Conservation (phyloP, 2,329 filamentous ascomycete genomes). For the Dactylonectria macrodidyma region DNA sequence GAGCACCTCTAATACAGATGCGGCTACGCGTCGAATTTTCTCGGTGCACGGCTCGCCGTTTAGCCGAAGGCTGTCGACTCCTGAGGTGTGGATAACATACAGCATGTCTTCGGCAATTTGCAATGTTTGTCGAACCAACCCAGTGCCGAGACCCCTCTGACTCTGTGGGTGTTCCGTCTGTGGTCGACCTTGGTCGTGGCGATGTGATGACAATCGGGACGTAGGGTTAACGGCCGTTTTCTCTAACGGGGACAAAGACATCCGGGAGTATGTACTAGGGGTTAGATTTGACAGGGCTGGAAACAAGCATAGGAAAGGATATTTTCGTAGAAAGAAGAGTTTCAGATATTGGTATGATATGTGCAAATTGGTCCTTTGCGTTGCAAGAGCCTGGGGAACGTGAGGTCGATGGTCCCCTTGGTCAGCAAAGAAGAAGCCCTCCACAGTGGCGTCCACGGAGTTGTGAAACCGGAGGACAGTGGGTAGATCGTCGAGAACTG, state of each 20-base stretch:
- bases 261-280: too few relatives aligned
- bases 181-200: too few relatives aligned
- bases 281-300: too few relatives aligned
- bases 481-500: constrained; percentile 1
- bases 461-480: constrained; percentile 1
- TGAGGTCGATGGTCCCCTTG: neutral
- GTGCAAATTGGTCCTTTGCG: constrained; percentile 1
- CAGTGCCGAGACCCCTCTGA: neutral
- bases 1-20: neutral
- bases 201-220: too few relatives aligned
- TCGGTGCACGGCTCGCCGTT: constrained; percentile 4
- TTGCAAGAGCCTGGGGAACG: neutral
- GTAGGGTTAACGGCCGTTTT: too few relatives aligned
- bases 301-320: neutral
- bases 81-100: constrained; percentile 3
- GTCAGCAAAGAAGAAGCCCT: neutral
- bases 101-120: constrained; percentile 5
- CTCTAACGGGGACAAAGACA: too few relatives aligned
- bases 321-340: neutral
- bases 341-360: constrained; percentile 1
- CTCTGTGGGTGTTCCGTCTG: neutral
- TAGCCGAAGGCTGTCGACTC: neutral
- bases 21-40: constrained; percentile 1
- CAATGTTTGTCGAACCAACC: neutral
- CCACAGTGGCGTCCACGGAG: neutral